Base-by-base conservation (phyloP, 73 alveolate species). In the Tetrahymena borealis region DNA sequence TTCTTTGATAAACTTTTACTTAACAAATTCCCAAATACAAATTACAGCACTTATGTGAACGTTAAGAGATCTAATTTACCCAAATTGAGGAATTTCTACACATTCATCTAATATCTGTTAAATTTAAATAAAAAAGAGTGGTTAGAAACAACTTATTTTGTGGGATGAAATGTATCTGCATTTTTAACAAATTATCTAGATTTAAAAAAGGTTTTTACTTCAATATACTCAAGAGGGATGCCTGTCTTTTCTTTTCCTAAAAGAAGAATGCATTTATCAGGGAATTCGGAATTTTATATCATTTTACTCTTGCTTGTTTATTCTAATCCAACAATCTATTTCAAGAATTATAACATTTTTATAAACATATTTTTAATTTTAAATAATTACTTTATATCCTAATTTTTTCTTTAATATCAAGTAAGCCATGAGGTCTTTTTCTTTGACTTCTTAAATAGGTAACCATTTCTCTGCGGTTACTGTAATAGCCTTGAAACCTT, bases 181-280 rank as follows among this genome's bases (percentile, higher is more conserved):
- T n/a, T n/a, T n/a, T n/a, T n/a, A n/a, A n/a, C n/a, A n/a, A n/a
- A n/a, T n/a, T n/a, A n/a, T n/a, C n/a, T n/a, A n/a, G n/a, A n/a
- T n/a, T n/a, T n/a, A n/a, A n/a, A n/a, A n/a, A n/a, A n/a, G n/a
- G n/a, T n/a, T n/a, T 92, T 90, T 90, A 93, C 40, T 79, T 93
- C 95, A 90, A 96, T 94, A 90, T 97, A 97, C 91, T 97, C 97
- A 41, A 96, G 96, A 36, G 99, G 99, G 78, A 98, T 96, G 79
- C 99, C 99, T 85, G 98, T 97, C 79, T 98, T 98, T 94, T 98
- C 99, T 91, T 96, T 96, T 28, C 99, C 99, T 78, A 98, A 91
- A 77, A 98, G 96, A 91, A 98, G 92, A 12, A 98, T 95, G 93
- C 97, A 95, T 91, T 98, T 98, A 90, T 96, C 96, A 77, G 97